Conservation (phyloP, 805 yeast genomes). For the Candida nitratophila region DNA sequence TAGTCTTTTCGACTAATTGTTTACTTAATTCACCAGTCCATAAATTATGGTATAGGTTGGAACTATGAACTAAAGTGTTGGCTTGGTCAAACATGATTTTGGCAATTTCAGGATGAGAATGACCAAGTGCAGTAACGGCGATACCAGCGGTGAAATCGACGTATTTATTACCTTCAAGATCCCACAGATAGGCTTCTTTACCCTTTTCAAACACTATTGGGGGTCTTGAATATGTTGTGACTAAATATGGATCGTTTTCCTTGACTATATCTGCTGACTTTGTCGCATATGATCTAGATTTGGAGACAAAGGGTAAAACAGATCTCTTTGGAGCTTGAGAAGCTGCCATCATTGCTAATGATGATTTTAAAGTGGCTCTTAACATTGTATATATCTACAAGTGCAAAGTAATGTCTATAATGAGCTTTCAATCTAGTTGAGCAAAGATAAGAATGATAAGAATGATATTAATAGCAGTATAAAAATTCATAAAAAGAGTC, state of each 20-base stretch:
- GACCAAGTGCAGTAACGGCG: conserved; percentile 95
- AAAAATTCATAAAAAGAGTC: no score
- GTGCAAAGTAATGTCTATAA: no score
- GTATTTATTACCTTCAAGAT: conserved; percentile 68
- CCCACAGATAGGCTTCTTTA: conserved; percentile 73
- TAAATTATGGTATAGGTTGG: conserved; percentile 78
- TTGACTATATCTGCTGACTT: conserved; percentile 33
- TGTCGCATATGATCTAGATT: conserved; percentile 9
- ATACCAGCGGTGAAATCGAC: conserved; percentile 94
- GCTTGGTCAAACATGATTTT: conserved; percentile 70
- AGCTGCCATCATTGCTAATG: not conserved
- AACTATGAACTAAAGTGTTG: conserved; percentile 65
- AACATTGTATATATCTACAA: not conserved
- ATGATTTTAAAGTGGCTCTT: not conserved
- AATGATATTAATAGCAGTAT: no score
- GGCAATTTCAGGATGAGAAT: conserved; percentile 68
- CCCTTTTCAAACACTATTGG: conserved; percentile 73
- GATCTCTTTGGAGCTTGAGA: not conserved
- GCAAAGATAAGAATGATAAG: no score
- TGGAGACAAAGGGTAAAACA: not conserved
- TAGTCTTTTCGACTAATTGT: conserved; percentile 63
- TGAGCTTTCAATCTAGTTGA: no score
- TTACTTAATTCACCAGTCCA: conserved; percentile 78
- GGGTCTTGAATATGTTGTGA: conserved; percentile 78
- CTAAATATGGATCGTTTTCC: conserved; percentile 47